Evolutionary conservation across 2,329 filamentous ascomycete species (phyloP).

Genomic region (Aphanocladium album): DNA sequence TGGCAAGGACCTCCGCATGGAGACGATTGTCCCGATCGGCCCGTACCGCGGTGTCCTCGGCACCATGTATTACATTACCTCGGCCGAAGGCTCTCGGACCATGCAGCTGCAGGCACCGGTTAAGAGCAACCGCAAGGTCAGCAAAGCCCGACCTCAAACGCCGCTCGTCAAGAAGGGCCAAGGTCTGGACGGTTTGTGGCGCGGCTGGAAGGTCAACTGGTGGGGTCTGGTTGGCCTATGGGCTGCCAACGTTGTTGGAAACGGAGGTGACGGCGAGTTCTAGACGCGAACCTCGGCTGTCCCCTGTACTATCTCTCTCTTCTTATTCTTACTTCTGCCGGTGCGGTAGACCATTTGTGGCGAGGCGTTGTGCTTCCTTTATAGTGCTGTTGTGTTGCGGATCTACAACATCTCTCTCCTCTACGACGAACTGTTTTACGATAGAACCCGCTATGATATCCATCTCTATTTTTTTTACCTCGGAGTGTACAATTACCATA

Average conservation of each 20-base stretch:
- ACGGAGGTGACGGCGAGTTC: slow-evolving; percentile 57
- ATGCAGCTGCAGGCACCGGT: slow-evolving; percentile 31
- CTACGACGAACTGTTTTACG: slow-evolving; percentile 9
- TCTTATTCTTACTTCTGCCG: background rate
- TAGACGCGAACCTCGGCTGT: slow-evolving; percentile 23
- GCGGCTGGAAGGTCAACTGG: slow-evolving; percentile 73
- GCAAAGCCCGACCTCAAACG: slow-evolving; percentile 27
- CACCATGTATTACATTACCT: slow-evolving; percentile 82
- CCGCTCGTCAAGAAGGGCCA: slow-evolving; percentile 54
- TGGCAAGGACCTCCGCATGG: slow-evolving; percentile 39
- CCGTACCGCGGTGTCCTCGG: slow-evolving; percentile 82
- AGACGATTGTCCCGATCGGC: slow-evolving; percentile 75
- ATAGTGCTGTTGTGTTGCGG: background rate
- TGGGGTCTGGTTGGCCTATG: slow-evolving; percentile 72
- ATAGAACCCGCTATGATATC: slow-evolving; percentile 33
- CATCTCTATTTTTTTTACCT: slow-evolving; percentile 23
- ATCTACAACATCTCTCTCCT: slow-evolving; percentile 13
- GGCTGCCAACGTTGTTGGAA: slow-evolving; percentile 61
- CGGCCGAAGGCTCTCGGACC: slow-evolving; percentile 69
- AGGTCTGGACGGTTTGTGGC: slow-evolving; percentile 62
- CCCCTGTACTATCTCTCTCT: background rate
- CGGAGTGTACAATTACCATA: slow-evolving; percentile 13
- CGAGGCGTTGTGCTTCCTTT: slow-evolving; percentile 7
- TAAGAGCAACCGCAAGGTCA: slow-evolving; percentile 29
- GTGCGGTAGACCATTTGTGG: background rate